Base-by-base conservation (phyloP, 164 flowering plant genomes). In the Litsea cubeba region DNA sequence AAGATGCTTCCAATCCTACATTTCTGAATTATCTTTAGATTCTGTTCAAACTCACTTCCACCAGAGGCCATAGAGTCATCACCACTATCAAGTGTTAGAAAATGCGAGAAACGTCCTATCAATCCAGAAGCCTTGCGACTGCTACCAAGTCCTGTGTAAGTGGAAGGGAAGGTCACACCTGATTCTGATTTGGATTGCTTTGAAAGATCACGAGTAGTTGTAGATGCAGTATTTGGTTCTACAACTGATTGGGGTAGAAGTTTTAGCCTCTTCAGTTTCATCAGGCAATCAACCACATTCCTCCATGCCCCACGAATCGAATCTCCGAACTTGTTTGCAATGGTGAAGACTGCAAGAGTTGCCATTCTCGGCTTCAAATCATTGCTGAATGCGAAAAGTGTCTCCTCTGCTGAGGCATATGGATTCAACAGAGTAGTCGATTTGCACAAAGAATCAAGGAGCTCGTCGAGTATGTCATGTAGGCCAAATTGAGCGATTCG, bases 301-400 rank as follows among this genome's bases (percentile, higher is more conserved):
- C 93, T 86, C 99, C 98, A 95, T 1, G 93, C 98, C 1, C 86
- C 93, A 68, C 89, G 75, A 63, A 95, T 87, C 0, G 93, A 85
- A 14, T 81, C 81, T 12, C 92, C 94, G 66, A 85, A 92, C 54
- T 79, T 82, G 79, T 91, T 90, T 14, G 92, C 97, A 10, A 94
- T 81, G 17, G 97, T 88, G 83, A 95, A 95, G 18, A 90, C 89
- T 2, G 98, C 89, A 11, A 95, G 87, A 0, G 90, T 89, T 3
- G 99, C 98, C 88, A 95, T 85, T 83, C 89, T 89, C 5, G 97
- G 89, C 79, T 92, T 92, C 82, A 86, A 50, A 35, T 95, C 98
- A 70, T 93, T 79, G 80, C 90, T 85, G 66, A 94, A 90, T 12
- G 86, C 86, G 75, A 86, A 89, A 25, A 92, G 75, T 7, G 97